Evolutionary conservation across 805 yeast species (phyloP), one percentile per base, ranked within the genome.

Genomic region (Candida insectalens): DNA sequence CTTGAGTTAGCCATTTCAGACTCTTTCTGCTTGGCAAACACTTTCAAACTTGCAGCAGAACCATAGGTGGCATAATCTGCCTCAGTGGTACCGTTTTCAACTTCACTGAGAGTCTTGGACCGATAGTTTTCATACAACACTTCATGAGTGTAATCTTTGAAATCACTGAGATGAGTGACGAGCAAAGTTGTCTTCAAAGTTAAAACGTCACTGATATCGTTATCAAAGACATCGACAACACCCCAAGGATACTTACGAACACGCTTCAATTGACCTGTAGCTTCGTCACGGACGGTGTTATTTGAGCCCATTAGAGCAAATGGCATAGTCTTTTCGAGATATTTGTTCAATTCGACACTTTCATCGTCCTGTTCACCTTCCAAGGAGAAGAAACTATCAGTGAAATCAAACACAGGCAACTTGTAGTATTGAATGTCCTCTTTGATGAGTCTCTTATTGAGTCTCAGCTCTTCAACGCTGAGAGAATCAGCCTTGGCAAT

Each of bases 121-220:
- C 96, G 78, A 60, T 87, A 87, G 35, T 77, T 78, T 57, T 87
- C 96, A 57, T 87, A 87, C 42, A 87, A 63, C 27, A 77, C 70
- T 53, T 85, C 95, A 54, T 83, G 94, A 6, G 96, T 87, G 49
- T 73, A 69, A 48, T 87, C 96, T 60, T 84, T 84, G 57, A 87
- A 74, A 52, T 87, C 96, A 53, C 78, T 78, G 57, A 87, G 69
- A 59, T 85, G 95, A 13, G 92, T 77, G 48, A 83, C 80, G 49
- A 87, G 69, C 39, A 87, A 62, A 4, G 87, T 74, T 49, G 83
- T 84, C 55, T 87, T 77, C 55, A 87, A 67, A 27, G 82, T 71
- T 29, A 83, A 72, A 53, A 87, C 82, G 57, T 87, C 96, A 43
- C 85, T 79, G 41, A 73, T 68, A 35, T 78, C 79, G 22, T 88